Evolutionary conservation across 192 early-diverging fungal genomes (phyloP).

Genomic region (Backusella macrospora): DNA sequence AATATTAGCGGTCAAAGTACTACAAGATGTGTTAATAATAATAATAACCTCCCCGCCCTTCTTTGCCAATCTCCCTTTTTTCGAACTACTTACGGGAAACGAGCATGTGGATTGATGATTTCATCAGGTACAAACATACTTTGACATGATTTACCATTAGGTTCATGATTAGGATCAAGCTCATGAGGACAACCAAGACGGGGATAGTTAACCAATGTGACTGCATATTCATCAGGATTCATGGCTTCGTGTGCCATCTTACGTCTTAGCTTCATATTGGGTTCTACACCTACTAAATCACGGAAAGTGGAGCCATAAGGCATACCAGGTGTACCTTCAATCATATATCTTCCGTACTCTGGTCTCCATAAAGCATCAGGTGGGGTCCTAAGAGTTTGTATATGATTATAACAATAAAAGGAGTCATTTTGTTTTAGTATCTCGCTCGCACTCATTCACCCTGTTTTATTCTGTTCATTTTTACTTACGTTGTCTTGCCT

Average conservation of each 20-base stretch:
- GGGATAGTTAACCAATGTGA: slow-evolving; percentile 89
- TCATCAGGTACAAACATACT: slow-evolving; percentile 94
- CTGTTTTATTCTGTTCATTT: background rate
- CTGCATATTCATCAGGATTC: slow-evolving; percentile 70
- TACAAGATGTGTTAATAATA: slow-evolving; percentile 21
- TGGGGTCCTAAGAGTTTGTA: slow-evolving; percentile 10
- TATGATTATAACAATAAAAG: slow-evolving; percentile 22
- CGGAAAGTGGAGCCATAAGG: slow-evolving; percentile 86
- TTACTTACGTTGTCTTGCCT: slow-evolving; percentile 33
- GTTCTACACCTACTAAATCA: slow-evolving; percentile 83
- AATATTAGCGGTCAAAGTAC: slow-evolving; percentile 93
- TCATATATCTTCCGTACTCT: slow-evolving; percentile 97
- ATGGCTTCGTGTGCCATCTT: slow-evolving; percentile 64
- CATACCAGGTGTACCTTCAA: slow-evolving; percentile 91
- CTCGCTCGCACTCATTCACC: background rate
- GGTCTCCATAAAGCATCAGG: slow-evolving; percentile 85
- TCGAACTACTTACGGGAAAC: slow-evolving; percentile 73
- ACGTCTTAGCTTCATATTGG: slow-evolving; percentile 86
- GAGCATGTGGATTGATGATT: slow-evolving; percentile 91
- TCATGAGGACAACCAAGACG: slow-evolving; percentile 82
- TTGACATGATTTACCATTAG: slow-evolving; percentile 68
- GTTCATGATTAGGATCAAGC: slow-evolving; percentile 68
- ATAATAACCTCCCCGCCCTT: background rate
- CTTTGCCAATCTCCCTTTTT: background rate
- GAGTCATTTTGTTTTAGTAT: background rate